Evolutionary conservation across 306 rosid genomes (phyloP).

Genomic region (Sesbania bispinosa): DNA sequence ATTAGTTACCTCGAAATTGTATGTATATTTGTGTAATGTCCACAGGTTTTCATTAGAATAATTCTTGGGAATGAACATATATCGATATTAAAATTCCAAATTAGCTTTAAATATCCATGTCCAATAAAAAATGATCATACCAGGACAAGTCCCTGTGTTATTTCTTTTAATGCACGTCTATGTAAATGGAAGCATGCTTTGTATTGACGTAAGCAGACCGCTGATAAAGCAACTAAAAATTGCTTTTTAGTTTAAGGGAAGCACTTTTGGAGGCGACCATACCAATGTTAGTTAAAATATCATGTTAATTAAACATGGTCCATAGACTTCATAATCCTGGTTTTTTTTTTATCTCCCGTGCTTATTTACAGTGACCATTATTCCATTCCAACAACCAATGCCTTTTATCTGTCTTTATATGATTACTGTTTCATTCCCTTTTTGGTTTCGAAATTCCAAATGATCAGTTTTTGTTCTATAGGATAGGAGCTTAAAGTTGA

Average conservation of each 20-base stretch:
- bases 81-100: neutral
- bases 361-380: slow-evolving; percentile 38
- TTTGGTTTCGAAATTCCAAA: slow-evolving; percentile 49
- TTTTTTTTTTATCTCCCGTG: slow-evolving; percentile 55
- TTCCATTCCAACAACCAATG: slow-evolving; percentile 37
- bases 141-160: neutral
- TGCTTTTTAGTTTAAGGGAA: slow-evolving; percentile 23
- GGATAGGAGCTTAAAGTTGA: neutral
- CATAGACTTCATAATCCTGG: slow-evolving; percentile 34
- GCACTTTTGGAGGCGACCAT: slow-evolving; percentile 29
- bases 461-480: slow-evolving; percentile 5
- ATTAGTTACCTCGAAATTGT: slow-evolving; percentile 35
- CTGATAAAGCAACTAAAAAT: slow-evolving; percentile 14
- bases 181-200: slow-evolving; percentile 52
- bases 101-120: neutral
- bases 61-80: neutral
- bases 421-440: slow-evolving; percentile 27
- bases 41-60: neutral
- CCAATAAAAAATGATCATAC: neutral
- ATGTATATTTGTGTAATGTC: too few species aligned
- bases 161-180: too few species aligned
- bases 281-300: slow-evolving; percentile 18
- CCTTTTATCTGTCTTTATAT: slow-evolving; percentile 35
- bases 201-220: slow-evolving; percentile 41
- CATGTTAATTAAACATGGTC: too few species aligned